These are phyloP conservation scores for Haematococcus lacustris DNA, from an alignment of 139 green algal genomes.

Conservation along the genomic window DNA sequence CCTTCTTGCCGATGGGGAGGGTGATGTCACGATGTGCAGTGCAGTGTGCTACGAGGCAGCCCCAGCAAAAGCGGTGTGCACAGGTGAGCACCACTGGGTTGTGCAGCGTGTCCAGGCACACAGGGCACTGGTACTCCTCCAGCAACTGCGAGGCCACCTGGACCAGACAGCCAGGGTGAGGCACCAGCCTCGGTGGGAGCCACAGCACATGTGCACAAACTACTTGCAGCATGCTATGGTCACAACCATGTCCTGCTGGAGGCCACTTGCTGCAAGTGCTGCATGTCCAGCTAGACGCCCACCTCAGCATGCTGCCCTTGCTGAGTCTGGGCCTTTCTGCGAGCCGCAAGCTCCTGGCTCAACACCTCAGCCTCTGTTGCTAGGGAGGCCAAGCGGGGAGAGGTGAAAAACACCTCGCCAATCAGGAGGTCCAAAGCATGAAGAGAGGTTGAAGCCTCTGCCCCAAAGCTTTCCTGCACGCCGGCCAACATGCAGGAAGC, in stretches of 20 bases:
- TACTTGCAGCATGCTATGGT: too few relatives aligned
- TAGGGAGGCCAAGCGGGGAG: conserved; percentile 54
- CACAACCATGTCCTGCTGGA: too few relatives aligned
- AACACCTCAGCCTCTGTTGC: conserved; percentile 62
- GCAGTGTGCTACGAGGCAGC: conserved; percentile 61
- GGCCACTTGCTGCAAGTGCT: too few relatives aligned
- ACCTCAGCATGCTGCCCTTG: neutral
- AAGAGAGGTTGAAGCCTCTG: conserved; percentile 21
- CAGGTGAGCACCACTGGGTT: conserved; percentile 78
- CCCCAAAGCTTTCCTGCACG: conserved; percentile 22
- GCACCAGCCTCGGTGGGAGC: too few relatives aligned
- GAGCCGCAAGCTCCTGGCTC: neutral
- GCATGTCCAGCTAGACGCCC: too few relatives aligned
- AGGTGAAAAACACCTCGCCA: conserved; percentile 74
- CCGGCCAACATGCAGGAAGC: too few relatives aligned
- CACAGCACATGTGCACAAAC: too few relatives aligned
- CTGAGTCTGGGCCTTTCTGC: neutral
- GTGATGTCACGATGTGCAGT: conserved; percentile 12
- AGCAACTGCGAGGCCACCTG: too few relatives aligned
- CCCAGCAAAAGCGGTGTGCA: conserved; percentile 79
- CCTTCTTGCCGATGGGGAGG: conserved; percentile 2
- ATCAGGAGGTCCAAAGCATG: conserved; percentile 54
- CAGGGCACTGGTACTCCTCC: conserved; percentile 47
- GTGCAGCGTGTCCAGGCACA: conserved; percentile 71
- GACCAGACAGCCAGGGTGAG: too few relatives aligned